Conservation (phyloP, 1,284 basidiomycete genomes). For the Ganoderma sinense region DNA sequence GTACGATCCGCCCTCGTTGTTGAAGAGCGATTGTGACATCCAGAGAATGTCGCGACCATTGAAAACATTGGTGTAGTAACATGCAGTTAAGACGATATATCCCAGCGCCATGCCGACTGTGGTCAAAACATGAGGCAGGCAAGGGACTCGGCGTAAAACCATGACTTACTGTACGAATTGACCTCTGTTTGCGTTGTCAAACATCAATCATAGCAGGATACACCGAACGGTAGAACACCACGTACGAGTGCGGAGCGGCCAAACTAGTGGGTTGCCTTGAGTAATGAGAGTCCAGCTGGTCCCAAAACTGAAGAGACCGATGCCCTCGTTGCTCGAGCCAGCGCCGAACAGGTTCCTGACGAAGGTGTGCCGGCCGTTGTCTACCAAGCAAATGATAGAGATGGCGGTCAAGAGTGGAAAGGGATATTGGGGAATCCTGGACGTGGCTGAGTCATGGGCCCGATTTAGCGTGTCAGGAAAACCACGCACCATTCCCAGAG, state of each 20-base stretch:
- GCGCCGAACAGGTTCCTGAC: constrained; percentile 60
- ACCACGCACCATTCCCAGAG: constrained; percentile 52
- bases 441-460: not conserved
- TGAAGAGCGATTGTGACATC: constrained; percentile 60
- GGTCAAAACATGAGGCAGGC: not conserved
- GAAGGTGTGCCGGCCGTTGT: constrained; percentile 53
- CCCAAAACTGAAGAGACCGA: constrained; percentile 56
- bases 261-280: constrained; percentile 59
- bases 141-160: not conserved
- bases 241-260: constrained; percentile 57
- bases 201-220: constrained; percentile 6
- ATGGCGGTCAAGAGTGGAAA: constrained; percentile 56
- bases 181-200: constrained; percentile 39
- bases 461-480: not conserved
- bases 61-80: constrained; percentile 59
- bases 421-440: constrained; percentile 51
- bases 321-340: constrained; percentile 59
- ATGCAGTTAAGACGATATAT: constrained; percentile 53
- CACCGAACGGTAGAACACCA: constrained; percentile 15
- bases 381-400: constrained; percentile 57
- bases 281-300: constrained; percentile 63
- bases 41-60: constrained; percentile 53
- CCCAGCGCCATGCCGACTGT: constrained; percentile 57
- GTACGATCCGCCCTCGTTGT: constrained; percentile 48
- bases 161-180: constrained; percentile 48